phyloP scores from a whole-genome alignment of 352 stramenopile species.

The Phytophthora pseudosyringae region DNA sequence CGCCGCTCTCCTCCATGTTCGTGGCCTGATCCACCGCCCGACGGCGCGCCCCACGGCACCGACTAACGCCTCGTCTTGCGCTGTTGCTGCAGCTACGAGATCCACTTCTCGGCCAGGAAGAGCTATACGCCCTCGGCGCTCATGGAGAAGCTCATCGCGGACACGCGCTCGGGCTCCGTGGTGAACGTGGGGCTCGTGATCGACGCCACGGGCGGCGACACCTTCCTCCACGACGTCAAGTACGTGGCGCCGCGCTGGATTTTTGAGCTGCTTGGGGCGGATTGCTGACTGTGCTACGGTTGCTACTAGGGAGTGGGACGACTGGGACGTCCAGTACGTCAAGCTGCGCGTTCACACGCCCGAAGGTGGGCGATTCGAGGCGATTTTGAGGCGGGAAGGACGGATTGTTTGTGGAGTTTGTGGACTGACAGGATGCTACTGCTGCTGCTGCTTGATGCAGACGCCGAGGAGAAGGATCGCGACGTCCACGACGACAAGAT shows the following conservation, averaged over 20 bases:
- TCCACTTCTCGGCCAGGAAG: conserved; percentile 70
- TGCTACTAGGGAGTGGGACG: conserved; percentile 80
- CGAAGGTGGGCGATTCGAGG: conserved; percentile 36
- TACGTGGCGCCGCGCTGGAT: conserved; percentile 39
- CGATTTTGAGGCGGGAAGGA: background rate
- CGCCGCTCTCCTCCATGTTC: conserved; percentile 81
- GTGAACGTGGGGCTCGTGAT: conserved; percentile 82
- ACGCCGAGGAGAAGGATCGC: conserved; percentile 40
- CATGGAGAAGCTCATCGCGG: conserved; percentile 85
- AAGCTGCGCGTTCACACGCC: conserved; percentile 58
- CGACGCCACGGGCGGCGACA: conserved; percentile 73
- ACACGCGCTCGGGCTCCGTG: conserved; percentile 61
- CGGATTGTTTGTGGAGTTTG: background rate
- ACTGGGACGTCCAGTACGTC: conserved; percentile 88
- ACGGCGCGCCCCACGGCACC: background rate
- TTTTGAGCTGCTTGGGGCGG: background rate
- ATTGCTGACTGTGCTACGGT: conserved; percentile 4
- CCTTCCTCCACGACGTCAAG: conserved; percentile 80
- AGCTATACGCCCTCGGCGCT: conserved; percentile 71
- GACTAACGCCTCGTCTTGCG: conserved; percentile 4
- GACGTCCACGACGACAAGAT: conserved; percentile 59
- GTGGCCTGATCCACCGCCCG: conserved; percentile 2
- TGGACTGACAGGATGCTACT: conserved; percentile 6
- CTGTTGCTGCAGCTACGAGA: conserved; percentile 68
- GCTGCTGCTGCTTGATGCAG: conserved; percentile 16